Evolutionary conservation across 495 filamentous ascomycete species (phyloP).

Genomic region (Letharia columbiana): DNA sequence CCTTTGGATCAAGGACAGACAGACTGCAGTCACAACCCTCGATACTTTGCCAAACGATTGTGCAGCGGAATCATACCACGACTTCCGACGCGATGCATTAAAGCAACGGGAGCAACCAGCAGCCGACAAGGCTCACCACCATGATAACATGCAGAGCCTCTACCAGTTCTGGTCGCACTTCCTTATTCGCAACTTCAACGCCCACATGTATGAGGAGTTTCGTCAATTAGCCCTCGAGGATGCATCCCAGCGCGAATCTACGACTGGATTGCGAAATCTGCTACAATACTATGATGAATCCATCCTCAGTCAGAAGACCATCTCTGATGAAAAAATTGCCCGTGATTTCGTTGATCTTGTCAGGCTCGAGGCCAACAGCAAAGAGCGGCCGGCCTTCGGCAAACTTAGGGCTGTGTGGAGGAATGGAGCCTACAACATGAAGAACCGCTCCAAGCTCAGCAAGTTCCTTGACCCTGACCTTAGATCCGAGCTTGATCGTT

Average conservation of each 20-base stretch:
- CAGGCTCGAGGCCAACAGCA: conserved; percentile 30
- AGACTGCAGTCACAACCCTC: conserved; percentile 29
- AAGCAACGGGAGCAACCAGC: conserved; percentile 44
- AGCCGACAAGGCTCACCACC: conserved; percentile 35
- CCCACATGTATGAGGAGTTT: conserved; percentile 74
- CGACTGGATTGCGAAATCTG: conserved; percentile 46
- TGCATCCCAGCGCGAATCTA: conserved; percentile 37
- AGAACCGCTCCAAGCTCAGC: conserved; percentile 44
- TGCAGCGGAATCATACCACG: conserved; percentile 45
- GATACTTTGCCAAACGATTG: conserved; percentile 36
- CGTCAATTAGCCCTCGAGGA: conserved; percentile 62
- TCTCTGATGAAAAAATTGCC: conserved; percentile 42
- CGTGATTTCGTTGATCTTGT: conserved; percentile 47
- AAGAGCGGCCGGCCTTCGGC: conserved; percentile 39
- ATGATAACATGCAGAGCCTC: conserved; percentile 54
- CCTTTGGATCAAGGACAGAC: conserved; percentile 42
- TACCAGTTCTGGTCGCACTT: conserved; percentile 78
- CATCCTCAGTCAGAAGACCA: conserved; percentile 39
- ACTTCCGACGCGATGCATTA: conserved; percentile 49
- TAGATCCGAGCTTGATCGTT: conserved; percentile 24
- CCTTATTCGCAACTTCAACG: conserved; percentile 66
- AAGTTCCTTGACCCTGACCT: conserved; percentile 27
- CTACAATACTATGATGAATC: conserved; percentile 52
- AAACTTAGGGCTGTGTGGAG: conserved; percentile 43
- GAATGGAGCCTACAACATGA: conserved; percentile 45